Conservation (phyloP, 495 filamentous ascomycete species). For the Friedmanniomyces endolithicus region DNA sequence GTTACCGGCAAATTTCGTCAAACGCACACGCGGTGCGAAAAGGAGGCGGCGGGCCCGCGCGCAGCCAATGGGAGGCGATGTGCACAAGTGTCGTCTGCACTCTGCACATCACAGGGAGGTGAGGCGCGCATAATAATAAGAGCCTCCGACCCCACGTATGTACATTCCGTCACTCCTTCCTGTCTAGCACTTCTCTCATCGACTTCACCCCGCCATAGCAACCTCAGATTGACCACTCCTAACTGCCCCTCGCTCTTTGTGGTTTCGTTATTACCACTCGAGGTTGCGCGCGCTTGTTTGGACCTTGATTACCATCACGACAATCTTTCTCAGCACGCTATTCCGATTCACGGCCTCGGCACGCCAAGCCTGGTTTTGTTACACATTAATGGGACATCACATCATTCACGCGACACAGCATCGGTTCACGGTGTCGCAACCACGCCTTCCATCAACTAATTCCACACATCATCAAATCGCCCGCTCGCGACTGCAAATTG, state of each 20-base stretch:
- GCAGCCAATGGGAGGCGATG: not conserved
- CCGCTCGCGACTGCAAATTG: not conserved
- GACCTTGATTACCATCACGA: not conserved
- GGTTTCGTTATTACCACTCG: not conserved
- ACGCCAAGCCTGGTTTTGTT: not conserved
- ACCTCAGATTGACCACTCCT: not conserved
- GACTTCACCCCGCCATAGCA: not conserved
- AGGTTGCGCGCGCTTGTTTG: not conserved
- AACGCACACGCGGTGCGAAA: not conserved
- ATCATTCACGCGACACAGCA: not conserved
- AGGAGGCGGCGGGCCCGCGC: not conserved
- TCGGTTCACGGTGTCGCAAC: not conserved
- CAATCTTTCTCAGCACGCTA: constrained; percentile 1
- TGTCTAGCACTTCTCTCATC: no score
- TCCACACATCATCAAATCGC: no score
- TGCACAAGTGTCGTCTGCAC: not conserved
- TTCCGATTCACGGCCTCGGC: not conserved
- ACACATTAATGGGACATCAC: not conserved
- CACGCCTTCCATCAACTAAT: not conserved
- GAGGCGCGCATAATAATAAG: not conserved
- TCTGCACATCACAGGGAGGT: not conserved
- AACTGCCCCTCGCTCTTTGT: not conserved
- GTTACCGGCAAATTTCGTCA: not conserved
- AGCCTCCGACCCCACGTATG: not conserved
- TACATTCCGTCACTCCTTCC: not conserved